Conservation (phyloP, 1,284 basidiomycete genomes). For the Heterobasidion occidentale region DNA sequence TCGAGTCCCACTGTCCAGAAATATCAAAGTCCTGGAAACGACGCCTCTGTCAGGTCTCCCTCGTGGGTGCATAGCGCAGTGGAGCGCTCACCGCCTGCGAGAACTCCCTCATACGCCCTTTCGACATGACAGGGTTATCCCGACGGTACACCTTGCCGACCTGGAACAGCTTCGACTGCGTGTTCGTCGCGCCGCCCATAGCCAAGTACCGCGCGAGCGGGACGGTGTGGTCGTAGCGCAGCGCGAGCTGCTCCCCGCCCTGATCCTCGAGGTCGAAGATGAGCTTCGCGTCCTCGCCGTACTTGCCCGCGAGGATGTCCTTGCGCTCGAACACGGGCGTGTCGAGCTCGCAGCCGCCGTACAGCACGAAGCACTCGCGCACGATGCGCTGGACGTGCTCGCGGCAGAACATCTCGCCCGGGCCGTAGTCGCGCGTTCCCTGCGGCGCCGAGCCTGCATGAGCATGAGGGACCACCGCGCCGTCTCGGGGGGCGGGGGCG, state of each 20-base stretch:
- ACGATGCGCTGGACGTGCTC: constrained; percentile 88
- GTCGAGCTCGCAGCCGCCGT: constrained; percentile 90
- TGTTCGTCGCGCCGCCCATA: constrained; percentile 78
- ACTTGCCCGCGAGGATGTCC: constrained; percentile 93
- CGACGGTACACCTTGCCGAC: constrained; percentile 97
- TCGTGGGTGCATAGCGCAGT: not conserved
- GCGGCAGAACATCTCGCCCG: constrained; percentile 89
- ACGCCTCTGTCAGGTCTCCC: constrained; percentile 14
- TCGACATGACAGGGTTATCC: constrained; percentile 96
- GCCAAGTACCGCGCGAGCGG: constrained; percentile 94
- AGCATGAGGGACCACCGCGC: not conserved
- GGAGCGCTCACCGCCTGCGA: constrained; percentile 80
- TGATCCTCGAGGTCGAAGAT: constrained; percentile 99
- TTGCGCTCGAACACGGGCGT: constrained; percentile 98
- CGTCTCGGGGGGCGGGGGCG: not conserved
- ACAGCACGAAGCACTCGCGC: constrained; percentile 83
- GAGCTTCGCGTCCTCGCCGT: constrained; percentile 95
- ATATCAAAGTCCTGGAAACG: constrained; percentile 89
- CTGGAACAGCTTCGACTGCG: constrained; percentile 86
- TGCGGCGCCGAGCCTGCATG: constrained; percentile 26
- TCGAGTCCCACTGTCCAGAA: constrained; percentile 87
- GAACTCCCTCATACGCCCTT: constrained; percentile 98
- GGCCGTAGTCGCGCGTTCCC: constrained; percentile 95
- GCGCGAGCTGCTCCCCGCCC: constrained; percentile 93
- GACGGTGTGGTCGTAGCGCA: constrained; percentile 96